Percentiles rank a stretch among this genome's conserved stretches.
These are phyloP conservation scores for Cladosporium sp. DNA, from an alignment of 2,329 filamentous ascomycete species.

Conservation along the genomic window DNA sequence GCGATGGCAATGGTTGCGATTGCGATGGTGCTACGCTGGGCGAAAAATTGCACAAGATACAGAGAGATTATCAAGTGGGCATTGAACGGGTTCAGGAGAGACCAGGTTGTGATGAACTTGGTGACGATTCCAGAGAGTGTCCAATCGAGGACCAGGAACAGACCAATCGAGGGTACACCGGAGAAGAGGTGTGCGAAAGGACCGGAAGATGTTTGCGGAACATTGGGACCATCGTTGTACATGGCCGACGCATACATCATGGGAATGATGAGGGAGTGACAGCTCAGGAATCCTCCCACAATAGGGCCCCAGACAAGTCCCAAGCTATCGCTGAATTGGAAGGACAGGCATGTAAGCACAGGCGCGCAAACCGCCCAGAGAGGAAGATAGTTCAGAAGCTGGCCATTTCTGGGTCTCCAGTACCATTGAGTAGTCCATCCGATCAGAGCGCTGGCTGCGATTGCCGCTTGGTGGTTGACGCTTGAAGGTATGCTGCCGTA, in stretches of 20 bases:
- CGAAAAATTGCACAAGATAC: constrained; percentile 64
- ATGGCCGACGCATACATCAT: constrained; percentile 35
- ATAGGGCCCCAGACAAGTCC: constrained; percentile 69
- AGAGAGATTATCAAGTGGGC: constrained; percentile 66
- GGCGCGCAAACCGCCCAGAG: constrained; percentile 73
- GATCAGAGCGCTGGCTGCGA: constrained; percentile 60
- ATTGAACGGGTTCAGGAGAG: constrained; percentile 60
- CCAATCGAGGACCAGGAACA: constrained; percentile 16
- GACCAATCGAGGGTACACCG: constrained; percentile 3
- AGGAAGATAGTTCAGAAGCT: constrained; percentile 57
- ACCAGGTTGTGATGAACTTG: constrained; percentile 6
- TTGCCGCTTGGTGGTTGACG: constrained; percentile 63
- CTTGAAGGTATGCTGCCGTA: constrained; percentile 79
- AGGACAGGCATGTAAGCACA: constrained; percentile 65
- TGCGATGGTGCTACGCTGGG: constrained; percentile 64
- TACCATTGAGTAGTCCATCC: constrained; percentile 66
- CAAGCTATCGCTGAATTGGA: constrained; percentile 59
- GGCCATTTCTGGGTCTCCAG: constrained; percentile 5
- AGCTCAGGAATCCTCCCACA: constrained; percentile 67
- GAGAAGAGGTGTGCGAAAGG: constrained; percentile 48
- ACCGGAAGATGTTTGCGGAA: not conserved
- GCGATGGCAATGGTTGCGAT: constrained; percentile 19
- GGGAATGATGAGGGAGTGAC: constrained; percentile 49
- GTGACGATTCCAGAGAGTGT: constrained; percentile 6
- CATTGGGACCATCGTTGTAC: constrained; percentile 15